Evolutionary conservation across 169 alveolate species (phyloP).

Genomic region (Perkinsus olseni): DNA sequence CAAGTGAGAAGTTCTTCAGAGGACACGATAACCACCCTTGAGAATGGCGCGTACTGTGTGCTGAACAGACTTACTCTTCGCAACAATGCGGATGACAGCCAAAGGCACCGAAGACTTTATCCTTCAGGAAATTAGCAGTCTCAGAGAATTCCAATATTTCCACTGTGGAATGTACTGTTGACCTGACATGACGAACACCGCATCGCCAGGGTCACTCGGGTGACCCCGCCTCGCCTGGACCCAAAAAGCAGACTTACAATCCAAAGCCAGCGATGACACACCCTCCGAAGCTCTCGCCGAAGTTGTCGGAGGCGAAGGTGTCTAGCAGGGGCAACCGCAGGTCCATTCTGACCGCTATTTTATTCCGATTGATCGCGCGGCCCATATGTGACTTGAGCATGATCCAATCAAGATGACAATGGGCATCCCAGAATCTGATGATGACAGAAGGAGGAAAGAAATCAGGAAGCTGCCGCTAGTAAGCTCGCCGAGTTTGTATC

Average conservation of each 20-base stretch:
- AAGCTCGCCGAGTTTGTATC: too few species aligned
- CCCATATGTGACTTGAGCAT: neutral
- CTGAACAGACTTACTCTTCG: neutral
- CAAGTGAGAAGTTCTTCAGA: too few species aligned
- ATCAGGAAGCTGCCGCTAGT: too few species aligned
- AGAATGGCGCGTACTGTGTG: too few species aligned
- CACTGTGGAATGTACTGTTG: neutral
- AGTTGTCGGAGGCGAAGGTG: neutral
- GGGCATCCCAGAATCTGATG: neutral
- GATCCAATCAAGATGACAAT: neutral
- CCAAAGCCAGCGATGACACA: neutral
- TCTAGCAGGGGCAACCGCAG: neutral
- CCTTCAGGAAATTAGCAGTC: neutral
- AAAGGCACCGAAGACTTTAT: neutral
- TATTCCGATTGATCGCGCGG: neutral
- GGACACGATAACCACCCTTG: too few species aligned
- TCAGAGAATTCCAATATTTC: neutral
- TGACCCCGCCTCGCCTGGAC: too few species aligned
- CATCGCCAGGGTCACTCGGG: too few species aligned
- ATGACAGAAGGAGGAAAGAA: too few species aligned
- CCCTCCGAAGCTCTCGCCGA: neutral
- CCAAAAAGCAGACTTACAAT: neutral
- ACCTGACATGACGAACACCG: neutral
- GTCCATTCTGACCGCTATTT: neutral
- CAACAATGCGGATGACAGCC: constrained; percentile 2